Base-by-base conservation (phyloP, 1,284 basidiomycete species). In the Blastosporella zonata region DNA sequence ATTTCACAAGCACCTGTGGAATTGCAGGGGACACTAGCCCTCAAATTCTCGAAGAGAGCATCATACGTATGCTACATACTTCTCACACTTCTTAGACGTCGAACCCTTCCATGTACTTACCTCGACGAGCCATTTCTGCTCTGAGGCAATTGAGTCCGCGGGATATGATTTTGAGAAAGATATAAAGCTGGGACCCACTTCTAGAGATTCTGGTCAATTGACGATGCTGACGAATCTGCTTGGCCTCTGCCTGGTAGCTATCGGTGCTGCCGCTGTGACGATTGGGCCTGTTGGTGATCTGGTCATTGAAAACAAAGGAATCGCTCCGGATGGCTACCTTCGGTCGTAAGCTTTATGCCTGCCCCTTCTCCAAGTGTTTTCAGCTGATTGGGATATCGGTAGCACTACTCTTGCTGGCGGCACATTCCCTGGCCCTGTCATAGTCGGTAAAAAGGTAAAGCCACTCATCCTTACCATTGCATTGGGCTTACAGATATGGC, bases 241-340 rank as follows among this genome's bases (percentile, higher is more conserved):
- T 33, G n/a, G 10, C 13, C 31, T 33, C 31, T 33, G 8, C 12
- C 1, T 45, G 20, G 21, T 33, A 8, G 15, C 28, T 38, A n/a
- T 37, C 20, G 15, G 18, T 15, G 34, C 10, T 12, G 22, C 18
- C 12, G 44, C 44, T 4, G 25, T 38, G 21, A 46, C 35, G 17
- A 46, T 46, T 15, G 44, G 43, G 6, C 43, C 43, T 17, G 20
- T 28, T 17, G 43, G 34, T 20, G 34, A 37, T n/a, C 34, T 45
- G 43, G 25, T 45, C 34, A 45, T 45, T 15, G 13, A 17, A 8
- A 45, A 45, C 43, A 27, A 46, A 37, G 35, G 35, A 21, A 37
- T 46, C n/a, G 43, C 35, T n/a, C 43, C 43, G 1, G 43, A 46
- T 13, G 43, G 43, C 5, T 46, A 35, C 8, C 43, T 37, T 20